Evolutionary conservation across 2,329 filamentous ascomycete genomes (phyloP).

Genomic region (Pseudocercospora eumusae): DNA sequence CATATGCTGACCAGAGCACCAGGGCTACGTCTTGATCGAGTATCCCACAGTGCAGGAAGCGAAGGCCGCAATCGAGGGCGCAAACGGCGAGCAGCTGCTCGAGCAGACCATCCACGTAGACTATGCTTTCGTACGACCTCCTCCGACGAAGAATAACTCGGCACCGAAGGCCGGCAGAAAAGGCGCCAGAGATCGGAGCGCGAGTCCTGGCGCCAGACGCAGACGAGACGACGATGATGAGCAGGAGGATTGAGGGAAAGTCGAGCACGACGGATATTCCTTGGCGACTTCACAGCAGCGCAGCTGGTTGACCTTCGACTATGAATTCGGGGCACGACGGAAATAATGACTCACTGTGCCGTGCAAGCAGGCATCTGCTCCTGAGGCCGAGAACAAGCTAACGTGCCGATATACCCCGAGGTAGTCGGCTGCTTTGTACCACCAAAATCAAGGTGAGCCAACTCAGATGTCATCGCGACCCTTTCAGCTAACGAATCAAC

Average conservation of each 20-base stretch:
- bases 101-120: slow-evolving; percentile 81
- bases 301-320: background rate
- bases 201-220: slow-evolving; percentile 46
- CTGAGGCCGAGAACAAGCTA: background rate
- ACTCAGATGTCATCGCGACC: background rate
- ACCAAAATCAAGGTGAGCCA: background rate
- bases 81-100: slow-evolving; percentile 74
- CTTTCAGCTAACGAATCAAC: background rate
- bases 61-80: slow-evolving; percentile 76
- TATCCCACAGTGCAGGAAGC: slow-evolving; percentile 78
- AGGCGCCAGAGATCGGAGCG: slow-evolving; percentile 45
- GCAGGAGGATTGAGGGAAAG: slow-evolving; percentile 19
- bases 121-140: slow-evolving; percentile 81
- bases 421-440: background rate
- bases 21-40: slow-evolving; percentile 86
- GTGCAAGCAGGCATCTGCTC: background rate
- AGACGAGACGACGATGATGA: slow-evolving; percentile 29
- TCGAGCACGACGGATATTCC: background rate
- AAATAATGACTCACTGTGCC: background rate
- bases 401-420: background rate
- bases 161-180: slow-evolving; percentile 39
- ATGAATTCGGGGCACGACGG: background rate
- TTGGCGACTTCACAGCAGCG: background rate
- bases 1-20: background rate
- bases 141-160: slow-evolving; percentile 57